Conservation (phyloP, 768 basidiomycete genomes). For the Floccularia luteovirens region DNA sequence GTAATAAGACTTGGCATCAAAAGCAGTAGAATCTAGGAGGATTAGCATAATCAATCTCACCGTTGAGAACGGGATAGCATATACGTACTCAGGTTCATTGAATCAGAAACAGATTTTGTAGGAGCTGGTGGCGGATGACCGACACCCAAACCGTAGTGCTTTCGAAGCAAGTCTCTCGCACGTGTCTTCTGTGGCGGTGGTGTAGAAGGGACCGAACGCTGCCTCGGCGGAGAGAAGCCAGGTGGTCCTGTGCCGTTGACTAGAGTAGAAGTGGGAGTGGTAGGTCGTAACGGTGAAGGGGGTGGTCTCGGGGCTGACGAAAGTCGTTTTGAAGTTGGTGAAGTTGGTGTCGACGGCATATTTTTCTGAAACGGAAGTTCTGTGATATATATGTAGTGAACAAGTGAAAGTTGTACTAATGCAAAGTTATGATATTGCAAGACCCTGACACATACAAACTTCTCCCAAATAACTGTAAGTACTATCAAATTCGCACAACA, state of each 20-base stretch:
- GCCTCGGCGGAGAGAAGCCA: constrained; percentile 3
- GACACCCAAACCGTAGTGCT: constrained; percentile 83
- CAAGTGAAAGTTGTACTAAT: too few relatives aligned
- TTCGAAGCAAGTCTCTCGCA: constrained; percentile 72
- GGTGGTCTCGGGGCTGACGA: constrained; percentile 23
- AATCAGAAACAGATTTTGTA: constrained; percentile 54
- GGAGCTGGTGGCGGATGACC: constrained; percentile 57
- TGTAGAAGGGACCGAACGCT: constrained; percentile 18
- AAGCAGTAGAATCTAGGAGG: constrained; percentile 63
- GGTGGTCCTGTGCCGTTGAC: constrained; percentile 11
- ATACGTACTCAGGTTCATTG: constrained; percentile 71
- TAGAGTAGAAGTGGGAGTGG: constrained; percentile 21
- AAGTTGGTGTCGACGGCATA: constrained; percentile 10
- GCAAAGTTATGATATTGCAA: too few relatives aligned
- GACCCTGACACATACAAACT: too few relatives aligned
- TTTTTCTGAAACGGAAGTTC: too few relatives aligned
- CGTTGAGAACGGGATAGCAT: neutral
- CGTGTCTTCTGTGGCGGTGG: constrained; percentile 39
- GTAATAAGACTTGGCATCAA: constrained; percentile 81
- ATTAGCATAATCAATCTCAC: neutral
- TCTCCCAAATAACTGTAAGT: too few relatives aligned
- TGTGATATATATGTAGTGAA: too few relatives aligned
- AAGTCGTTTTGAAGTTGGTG: constrained; percentile 15
- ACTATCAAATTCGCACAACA: too few relatives aligned
- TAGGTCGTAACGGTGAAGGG: constrained; percentile 38